These are phyloP conservation scores for Blastobotrys buckinghamii DNA, from an alignment of 1,139 yeast species.

Conservation along the genomic window DNA sequence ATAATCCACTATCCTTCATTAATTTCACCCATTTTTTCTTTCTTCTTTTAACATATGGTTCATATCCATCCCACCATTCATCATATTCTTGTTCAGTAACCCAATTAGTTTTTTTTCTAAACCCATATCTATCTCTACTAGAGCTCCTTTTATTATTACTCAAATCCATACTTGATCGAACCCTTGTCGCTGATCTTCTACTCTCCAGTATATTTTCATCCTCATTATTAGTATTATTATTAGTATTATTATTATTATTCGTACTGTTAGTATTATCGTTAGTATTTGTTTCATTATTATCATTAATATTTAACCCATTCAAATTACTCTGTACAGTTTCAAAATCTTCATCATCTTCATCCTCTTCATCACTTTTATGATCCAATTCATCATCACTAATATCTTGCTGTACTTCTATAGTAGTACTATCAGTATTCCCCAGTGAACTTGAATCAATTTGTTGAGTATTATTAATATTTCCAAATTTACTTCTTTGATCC, in stretches of 20 bases:
- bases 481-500: neutral
- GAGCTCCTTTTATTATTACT: constrained; percentile 2
- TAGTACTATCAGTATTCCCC: neutral
- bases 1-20: constrained; percentile 64
- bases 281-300: too few species aligned
- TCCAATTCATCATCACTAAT: constrained; percentile 2
- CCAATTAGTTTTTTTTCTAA: constrained; percentile 55
- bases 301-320: neutral
- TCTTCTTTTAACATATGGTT: constrained; percentile 55
- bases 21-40: constrained; percentile 69
- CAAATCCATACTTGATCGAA: constrained; percentile 13
- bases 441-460: neutral
- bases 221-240: neutral
- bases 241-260: neutral
- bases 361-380: neutral
- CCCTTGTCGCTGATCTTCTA: constrained; percentile 12
- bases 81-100: constrained; percentile 56
- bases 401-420: neutral
- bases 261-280: neutral
- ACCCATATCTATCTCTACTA: constrained; percentile 75
- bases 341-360: neutral
- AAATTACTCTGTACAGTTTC: neutral
- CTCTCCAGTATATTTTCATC: constrained; percentile 4
- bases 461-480: neutral
- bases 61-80: constrained; percentile 65